Percentiles rank a stretch among this genome's conserved stretches.
Evolutionary conservation across 805 yeast species (phyloP).

Genomic region (Schizosaccharomyces osmophilus): DNA sequence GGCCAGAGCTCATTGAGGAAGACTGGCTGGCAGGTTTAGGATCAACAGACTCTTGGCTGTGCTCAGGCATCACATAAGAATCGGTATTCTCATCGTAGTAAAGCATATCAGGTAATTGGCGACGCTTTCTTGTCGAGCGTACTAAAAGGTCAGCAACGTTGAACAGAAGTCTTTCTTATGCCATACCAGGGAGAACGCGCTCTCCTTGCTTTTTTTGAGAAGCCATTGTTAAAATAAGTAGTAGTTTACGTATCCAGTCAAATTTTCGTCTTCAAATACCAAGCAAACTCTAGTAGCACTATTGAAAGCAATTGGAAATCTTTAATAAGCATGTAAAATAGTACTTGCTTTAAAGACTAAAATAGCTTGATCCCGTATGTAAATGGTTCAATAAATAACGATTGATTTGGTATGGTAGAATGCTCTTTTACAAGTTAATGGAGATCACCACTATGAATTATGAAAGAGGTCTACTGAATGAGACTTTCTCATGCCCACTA

Average conservation of each 20-base stretch:
- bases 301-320: too few species aligned
- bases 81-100: not conserved
- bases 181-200: not conserved
- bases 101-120: not conserved
- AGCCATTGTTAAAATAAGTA: not conserved
- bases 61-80: not conserved
- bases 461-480: not conserved
- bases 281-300: too few species aligned
- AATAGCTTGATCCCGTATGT: too few species aligned
- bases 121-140: not conserved
- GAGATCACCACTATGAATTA: not conserved
- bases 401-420: too few species aligned
- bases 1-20: not conserved
- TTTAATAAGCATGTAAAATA: too few species aligned
- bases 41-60: not conserved
- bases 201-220: not conserved
- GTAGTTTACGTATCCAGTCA: too few species aligned
- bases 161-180: not conserved
- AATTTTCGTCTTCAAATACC: too few species aligned
- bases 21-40: not conserved
- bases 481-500: too few species aligned
- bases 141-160: not conserved
- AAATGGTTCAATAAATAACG: too few species aligned
- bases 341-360: too few species aligned
- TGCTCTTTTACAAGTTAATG: not conserved